phyloP scores from a whole-genome alignment of 2,329 filamentous ascomycete genomes.

The Fusarium sp. region DNA sequence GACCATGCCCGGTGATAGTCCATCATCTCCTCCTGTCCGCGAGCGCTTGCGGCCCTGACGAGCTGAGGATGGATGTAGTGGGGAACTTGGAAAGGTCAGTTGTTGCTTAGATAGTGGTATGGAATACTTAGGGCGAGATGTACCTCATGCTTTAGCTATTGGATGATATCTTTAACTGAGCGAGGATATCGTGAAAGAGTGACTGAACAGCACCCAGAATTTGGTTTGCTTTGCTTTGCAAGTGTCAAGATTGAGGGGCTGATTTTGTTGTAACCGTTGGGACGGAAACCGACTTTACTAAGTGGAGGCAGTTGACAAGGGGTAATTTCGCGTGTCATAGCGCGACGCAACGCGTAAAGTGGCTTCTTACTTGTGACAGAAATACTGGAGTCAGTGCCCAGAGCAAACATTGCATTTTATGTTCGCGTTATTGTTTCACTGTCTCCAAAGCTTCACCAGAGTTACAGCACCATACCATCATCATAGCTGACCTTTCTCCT shows the following conservation, averaged over 20 bases:
- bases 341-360: constrained; percentile 59
- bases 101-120: neutral
- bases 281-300: constrained; percentile 37
- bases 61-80: constrained; percentile 81
- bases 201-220: constrained; percentile 3
- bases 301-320: constrained; percentile 38
- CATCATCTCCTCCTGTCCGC: constrained; percentile 65
- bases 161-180: constrained; percentile 4
- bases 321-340: constrained; percentile 46
- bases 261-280: constrained; percentile 37
- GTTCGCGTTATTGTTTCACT: constrained; percentile 37
- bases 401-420: fast-evolving
- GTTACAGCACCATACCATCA: neutral
- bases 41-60: constrained; percentile 68
- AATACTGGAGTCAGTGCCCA: neutral
- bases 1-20: constrained; percentile 63
- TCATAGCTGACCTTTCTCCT: constrained; percentile 20
- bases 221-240: constrained; percentile 17
- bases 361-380: constrained; percentile 21
- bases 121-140: neutral
- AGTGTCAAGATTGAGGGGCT: constrained; percentile 43
- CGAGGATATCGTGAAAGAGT: constrained; percentile 21
- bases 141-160: constrained; percentile 36
- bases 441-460: neutral
- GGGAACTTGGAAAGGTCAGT: constrained; percentile 71